Evolutionary conservation across 2,329 filamentous ascomycete genomes (phyloP), one percentile per base, ranked within the genome.

Genomic region (Fusarium sp.): DNA sequence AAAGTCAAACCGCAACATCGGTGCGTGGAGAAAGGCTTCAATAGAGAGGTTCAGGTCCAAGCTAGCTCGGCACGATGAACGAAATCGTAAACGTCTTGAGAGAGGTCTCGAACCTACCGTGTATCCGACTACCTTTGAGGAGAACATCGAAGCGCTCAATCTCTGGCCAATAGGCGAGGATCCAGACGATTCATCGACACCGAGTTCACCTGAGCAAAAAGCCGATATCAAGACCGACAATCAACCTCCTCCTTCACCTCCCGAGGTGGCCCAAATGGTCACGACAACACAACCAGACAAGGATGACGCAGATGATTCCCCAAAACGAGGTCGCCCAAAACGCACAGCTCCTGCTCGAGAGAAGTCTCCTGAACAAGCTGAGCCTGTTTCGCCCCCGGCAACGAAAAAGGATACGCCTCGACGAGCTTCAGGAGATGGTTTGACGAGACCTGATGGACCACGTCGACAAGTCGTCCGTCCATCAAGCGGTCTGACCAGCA

Each of bases 41-140:
- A 61, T 73, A 2, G 68, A 79, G 4, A 77, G 79, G 4, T 67
- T 78, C 6, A 65, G 75, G 11, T 77, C 69, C 27, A 84, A 84
- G 65, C 76, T 78, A 5, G 74, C 77, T 6, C 84, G 85, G 8
- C 86, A 87, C 68, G 71, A 77, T n/a, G 80, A 79, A 60, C 84
- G 87, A 22, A 88, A 89, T 63, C 77, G 72, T 24, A 86, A 83
- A 76, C 84, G 87, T n/a, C 76, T 75, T 41, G 80, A 77, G 52
- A 79, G 83, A 6, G 86, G 86, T 11, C 59, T 85, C 6, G 70
- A 77, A 6, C 54, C 72, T 56, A 81, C 79, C 13, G 54, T 52
- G 4, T 80, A 75, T 59, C 56, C 67, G 6, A 29, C 59, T 13
- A 66, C 72, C 3, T 52, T 80, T 22, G 35, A 78, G 65, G 71